phyloP scores from a whole-genome alignment of 495 filamentous ascomycete species.

The Penicillium alfredii region DNA sequence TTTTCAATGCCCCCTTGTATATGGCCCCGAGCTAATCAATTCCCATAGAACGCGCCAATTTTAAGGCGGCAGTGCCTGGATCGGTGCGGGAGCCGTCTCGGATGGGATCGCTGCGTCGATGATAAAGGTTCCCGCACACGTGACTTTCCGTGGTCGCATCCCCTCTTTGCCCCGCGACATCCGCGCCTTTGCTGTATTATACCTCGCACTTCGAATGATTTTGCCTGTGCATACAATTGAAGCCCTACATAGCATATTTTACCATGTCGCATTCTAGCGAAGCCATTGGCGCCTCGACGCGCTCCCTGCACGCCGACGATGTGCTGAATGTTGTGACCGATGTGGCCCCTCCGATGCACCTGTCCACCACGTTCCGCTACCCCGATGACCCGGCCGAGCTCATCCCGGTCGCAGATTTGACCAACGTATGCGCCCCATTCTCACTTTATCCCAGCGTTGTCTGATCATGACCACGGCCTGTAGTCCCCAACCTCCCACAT shows the following conservation, averaged over 20 bases:
- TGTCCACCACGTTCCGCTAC: conserved; percentile 87
- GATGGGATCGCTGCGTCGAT: conserved; percentile 47
- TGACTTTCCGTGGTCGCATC: not conserved
- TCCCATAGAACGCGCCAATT: conserved; percentile 40
- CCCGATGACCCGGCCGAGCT: conserved; percentile 59
- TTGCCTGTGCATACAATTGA: conserved; percentile 25
- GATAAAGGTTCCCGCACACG: no score
- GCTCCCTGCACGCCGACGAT: conserved; percentile 84
- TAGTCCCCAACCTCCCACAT: conserved; percentile 40
- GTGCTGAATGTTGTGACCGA: conserved; percentile 61
- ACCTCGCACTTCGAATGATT: conserved; percentile 2
- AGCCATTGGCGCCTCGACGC: conserved; percentile 48
- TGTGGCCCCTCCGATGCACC: conserved; percentile 79
- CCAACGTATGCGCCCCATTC: conserved; percentile 18
- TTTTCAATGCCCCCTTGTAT: not conserved
- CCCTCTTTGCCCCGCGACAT: no score
- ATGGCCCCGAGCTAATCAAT: conserved; percentile 5
- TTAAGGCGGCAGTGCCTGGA: conserved; percentile 42
- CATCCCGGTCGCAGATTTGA: conserved; percentile 35
- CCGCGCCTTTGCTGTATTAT: no score
- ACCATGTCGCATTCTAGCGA: conserved; percentile 28
- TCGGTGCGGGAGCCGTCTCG: conserved; percentile 42
- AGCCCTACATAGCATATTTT: conserved; percentile 16
- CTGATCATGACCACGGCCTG: conserved; percentile 1
- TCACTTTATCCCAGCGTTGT: not conserved